These are phyloP conservation scores for Nitzschia sp. DNA, from an alignment of 108 stramenopile species.

Conservation along the genomic window DNA sequence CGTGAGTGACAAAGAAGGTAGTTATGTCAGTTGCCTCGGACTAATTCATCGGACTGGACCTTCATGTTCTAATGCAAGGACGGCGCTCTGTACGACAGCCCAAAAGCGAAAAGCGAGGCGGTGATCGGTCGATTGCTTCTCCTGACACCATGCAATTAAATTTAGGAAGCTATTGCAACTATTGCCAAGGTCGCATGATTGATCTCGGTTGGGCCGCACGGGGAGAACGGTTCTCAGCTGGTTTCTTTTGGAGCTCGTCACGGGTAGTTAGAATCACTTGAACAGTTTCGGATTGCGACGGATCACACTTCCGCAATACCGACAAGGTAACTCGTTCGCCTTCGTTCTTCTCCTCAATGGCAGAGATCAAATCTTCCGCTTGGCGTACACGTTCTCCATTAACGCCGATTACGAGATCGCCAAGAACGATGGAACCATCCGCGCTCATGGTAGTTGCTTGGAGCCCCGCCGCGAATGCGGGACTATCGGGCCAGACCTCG, in stretches of 20 bases:
- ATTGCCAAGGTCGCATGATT: background rate
- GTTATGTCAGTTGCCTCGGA: too few relatives aligned
- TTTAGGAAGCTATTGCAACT: background rate
- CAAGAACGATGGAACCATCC: constrained; percentile 57
- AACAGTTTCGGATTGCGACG: constrained; percentile 7
- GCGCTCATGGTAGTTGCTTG: constrained; percentile 34
- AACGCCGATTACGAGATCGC: constrained; percentile 64
- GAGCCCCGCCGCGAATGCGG: constrained; percentile 52
- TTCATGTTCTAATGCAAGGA: too few relatives aligned
- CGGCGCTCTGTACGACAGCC: too few relatives aligned
- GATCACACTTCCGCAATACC: constrained; percentile 41
- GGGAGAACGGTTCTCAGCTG: background rate
- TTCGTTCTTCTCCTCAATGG: constrained; percentile 71
- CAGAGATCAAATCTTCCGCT: constrained; percentile 68
- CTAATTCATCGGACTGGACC: too few relatives aligned
- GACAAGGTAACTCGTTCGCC: constrained; percentile 74
- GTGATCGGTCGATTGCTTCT: too few relatives aligned
- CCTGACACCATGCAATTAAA: too few relatives aligned
- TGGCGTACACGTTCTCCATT: constrained; percentile 57
- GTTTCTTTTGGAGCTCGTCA: background rate
- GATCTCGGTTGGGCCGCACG: background rate
- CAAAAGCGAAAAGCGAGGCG: too few relatives aligned
- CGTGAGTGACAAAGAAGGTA: background rate
- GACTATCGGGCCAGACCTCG: constrained; percentile 51
- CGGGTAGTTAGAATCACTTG: constrained; percentile 15